Evolutionary conservation across 73 alveolate genomes (phyloP).

Genomic region (Durusdinium trenchii): DNA sequence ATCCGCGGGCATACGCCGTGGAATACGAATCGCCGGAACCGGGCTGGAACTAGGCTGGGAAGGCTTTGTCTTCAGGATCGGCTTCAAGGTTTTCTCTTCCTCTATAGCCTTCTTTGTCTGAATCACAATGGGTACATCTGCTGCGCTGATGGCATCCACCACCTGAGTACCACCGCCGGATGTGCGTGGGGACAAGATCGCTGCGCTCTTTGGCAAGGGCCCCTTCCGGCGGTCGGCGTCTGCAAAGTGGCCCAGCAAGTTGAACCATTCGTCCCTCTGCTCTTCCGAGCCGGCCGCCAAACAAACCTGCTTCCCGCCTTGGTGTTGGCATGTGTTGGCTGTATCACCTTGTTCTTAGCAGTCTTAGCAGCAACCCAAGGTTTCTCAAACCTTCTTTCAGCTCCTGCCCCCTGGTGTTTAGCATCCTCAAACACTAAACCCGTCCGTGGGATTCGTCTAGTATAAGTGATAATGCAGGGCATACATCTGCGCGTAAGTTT

Average conservation of each 20-base stretch:
- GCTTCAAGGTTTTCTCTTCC: constrained; percentile 8
- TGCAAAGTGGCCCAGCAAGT: constrained; percentile 74
- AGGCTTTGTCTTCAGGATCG: constrained; percentile 65
- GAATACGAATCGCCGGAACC: constrained; percentile 84
- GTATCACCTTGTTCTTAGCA: no score
- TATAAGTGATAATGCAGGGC: no score
- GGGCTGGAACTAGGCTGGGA: background rate
- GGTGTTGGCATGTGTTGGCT: no score
- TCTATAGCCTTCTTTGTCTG: background rate
- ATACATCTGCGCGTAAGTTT: no score
- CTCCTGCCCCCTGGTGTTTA: no score
- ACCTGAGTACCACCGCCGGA: constrained; percentile 68
- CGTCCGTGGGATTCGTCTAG: no score
- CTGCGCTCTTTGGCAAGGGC: constrained; percentile 39
- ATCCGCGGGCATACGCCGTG: constrained; percentile 59
- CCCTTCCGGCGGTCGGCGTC: constrained; percentile 90
- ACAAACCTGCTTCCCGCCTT: constrained; percentile 35
- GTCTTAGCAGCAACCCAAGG: no score
- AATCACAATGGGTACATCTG: constrained; percentile 66
- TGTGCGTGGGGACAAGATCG: constrained; percentile 52
- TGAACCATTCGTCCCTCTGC: constrained; percentile 88
- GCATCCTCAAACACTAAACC: no score
- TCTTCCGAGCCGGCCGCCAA: constrained; percentile 92
- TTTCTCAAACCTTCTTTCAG: no score
- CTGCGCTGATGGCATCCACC: constrained; percentile 71